A percentile compares a stretch with the other conserved stretches of the same genome.
Conservation (phyloP, 75 land plant genomes). For the Pinus tabuliformis region DNA sequence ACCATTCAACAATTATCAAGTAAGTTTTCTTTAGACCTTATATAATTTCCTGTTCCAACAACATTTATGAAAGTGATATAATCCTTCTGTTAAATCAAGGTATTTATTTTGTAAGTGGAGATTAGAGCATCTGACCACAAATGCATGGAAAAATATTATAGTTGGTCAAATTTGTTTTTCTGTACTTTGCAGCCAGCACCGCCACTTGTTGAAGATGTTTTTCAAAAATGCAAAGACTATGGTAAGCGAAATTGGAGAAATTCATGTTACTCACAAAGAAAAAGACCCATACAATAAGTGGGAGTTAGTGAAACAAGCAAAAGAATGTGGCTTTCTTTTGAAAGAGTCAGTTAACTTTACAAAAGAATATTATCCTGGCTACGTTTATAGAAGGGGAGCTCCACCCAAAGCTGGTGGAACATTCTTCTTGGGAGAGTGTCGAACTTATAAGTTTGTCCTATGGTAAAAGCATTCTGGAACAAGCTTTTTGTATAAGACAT, state of each 20-base stretch:
- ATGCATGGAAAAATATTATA: too few species aligned
- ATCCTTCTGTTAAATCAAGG: background rate
- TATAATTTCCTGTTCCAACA: background rate
- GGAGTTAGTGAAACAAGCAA: constrained; percentile 32
- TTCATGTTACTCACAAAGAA: constrained; percentile 33
- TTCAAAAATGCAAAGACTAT: constrained; percentile 27
- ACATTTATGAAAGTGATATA: background rate
- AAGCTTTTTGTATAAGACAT: background rate
- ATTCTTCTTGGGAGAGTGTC: constrained; percentile 18
- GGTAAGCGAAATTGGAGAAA: constrained; percentile 24
- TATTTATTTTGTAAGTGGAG: background rate
- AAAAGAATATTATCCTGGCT: constrained; percentile 33
- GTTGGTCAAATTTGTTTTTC: too few species aligned
- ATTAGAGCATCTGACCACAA: background rate
- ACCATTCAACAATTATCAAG: constrained; percentile 16
- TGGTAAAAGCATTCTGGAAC: background rate
- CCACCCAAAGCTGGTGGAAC: background rate
- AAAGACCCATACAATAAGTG: constrained; percentile 37
- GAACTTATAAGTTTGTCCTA: constrained; percentile 32
- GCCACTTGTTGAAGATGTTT: constrained; percentile 29
- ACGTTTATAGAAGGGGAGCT: constrained; percentile 36
- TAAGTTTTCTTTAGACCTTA: background rate
- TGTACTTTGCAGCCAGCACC: constrained; percentile 23
- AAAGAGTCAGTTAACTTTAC: constrained; percentile 19
- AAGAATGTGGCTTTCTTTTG: constrained; percentile 24